These are phyloP conservation scores for Trichoderma pleuroti DNA, from an alignment of 2,329 filamentous ascomycete genomes.

Conservation along the genomic window DNA sequence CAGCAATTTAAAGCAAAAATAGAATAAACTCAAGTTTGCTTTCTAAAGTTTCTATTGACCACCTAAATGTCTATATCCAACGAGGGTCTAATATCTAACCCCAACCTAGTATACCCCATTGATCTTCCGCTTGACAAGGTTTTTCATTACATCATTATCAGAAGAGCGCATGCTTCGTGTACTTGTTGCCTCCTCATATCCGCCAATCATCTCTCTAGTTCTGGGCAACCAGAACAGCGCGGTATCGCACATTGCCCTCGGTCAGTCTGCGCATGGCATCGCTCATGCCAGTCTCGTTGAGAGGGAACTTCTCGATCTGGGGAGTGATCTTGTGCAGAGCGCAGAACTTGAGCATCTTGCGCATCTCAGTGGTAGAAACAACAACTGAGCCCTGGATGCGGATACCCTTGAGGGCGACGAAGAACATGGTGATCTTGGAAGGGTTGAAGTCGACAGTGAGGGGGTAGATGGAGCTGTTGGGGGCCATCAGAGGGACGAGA, in stretches of 20 bases:
- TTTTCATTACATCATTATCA: background rate
- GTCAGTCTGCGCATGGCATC: conserved; percentile 8
- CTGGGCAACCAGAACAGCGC: conserved; percentile 13
- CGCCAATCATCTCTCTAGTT: background rate
- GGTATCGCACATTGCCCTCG: conserved; percentile 4
- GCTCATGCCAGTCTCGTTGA: conserved; percentile 54
- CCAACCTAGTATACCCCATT: background rate
- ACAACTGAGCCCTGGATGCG: conserved; percentile 36
- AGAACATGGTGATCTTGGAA: conserved; percentile 38
- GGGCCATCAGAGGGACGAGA: background rate
- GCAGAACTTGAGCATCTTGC: conserved; percentile 57
- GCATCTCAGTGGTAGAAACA: conserved; percentile 53
- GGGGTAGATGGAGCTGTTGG: conserved; percentile 21
- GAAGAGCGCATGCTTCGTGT: background rate
- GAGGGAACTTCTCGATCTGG: conserved; percentile 52
- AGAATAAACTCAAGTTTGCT: background rate
- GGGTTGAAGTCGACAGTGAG: conserved; percentile 55
- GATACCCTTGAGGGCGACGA: background rate
- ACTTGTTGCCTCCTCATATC: background rate
- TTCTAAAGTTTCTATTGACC: background rate
- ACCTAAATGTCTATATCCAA: background rate
- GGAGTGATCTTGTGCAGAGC: conserved; percentile 53
- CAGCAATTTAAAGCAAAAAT: background rate
- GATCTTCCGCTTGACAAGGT: background rate
- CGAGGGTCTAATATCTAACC: background rate